Evolutionary conservation across 2,329 filamentous ascomycete genomes (phyloP).

Genomic region (Xylaria sp.): DNA sequence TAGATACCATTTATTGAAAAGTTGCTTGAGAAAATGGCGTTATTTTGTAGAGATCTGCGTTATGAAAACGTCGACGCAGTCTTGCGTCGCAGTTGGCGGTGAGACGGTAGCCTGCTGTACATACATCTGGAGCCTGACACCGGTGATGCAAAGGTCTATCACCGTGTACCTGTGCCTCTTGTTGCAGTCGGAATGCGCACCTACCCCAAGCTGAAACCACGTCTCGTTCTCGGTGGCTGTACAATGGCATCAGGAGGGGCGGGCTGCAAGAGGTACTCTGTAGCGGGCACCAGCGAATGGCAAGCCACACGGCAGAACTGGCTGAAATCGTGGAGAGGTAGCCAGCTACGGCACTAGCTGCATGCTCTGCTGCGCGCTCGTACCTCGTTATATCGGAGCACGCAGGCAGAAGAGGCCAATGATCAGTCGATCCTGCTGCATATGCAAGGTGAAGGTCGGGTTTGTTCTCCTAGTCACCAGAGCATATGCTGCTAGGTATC

Average conservation of each 20-base stretch:
- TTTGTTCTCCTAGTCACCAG: slow-evolving; percentile 15
- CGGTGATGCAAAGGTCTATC: slow-evolving; percentile 9
- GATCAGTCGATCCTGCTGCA: slow-evolving; percentile 16
- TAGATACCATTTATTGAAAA: slow-evolving; percentile 21
- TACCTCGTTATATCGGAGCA: slow-evolving; percentile 21
- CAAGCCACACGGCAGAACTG: slow-evolving; percentile 18
- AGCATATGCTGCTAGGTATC: neutral
- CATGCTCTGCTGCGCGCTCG: slow-evolving; percentile 30
- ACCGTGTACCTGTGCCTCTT: slow-evolving; percentile 2
- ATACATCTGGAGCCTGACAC: slow-evolving; percentile 1
- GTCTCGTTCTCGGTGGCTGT: slow-evolving; percentile 24
- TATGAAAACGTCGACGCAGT: slow-evolving; percentile 6
- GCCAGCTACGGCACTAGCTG: slow-evolving; percentile 30
- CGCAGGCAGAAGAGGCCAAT: slow-evolving; percentile 18
- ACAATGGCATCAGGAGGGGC: slow-evolving; percentile 4
- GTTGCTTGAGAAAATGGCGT: neutral
- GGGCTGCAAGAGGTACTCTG: slow-evolving; percentile 3
- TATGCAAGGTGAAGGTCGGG: slow-evolving; percentile 27
- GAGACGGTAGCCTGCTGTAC: slow-evolving; percentile 18
- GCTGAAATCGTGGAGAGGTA: slow-evolving; percentile 27
- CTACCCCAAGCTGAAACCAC: slow-evolving; percentile 35
- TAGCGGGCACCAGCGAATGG: slow-evolving; percentile 9
- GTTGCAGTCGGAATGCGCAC: slow-evolving; percentile 20
- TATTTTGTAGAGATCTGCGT: slow-evolving; percentile 11
- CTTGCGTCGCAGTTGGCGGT: slow-evolving; percentile 14